Base-by-base conservation (phyloP, 129 eudicot genomes). In the Apium graveolens region DNA sequence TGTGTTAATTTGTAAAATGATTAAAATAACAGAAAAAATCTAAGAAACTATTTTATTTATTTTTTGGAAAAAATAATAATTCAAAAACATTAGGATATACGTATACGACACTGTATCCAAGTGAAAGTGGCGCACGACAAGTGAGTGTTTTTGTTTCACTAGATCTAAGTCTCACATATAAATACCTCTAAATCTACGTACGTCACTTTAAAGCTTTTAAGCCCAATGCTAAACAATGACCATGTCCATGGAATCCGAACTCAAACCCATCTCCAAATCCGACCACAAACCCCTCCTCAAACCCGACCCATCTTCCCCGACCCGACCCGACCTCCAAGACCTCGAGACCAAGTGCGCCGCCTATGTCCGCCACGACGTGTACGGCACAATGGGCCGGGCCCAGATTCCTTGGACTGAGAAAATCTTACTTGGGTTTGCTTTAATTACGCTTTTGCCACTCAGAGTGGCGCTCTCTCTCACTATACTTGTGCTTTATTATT, bases 361-460 rank as follows among this genome's bases (percentile, higher is more conserved):
- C 4, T 94, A 51, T 72, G 97, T 82, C 34, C 86, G 98, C 27
- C 81, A 76, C 77, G 98, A 94, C 55, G 79, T 94, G 27, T 94
- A 94, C 70, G 98, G 98, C 14, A 83, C 91, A 7, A 91, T 94
- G 94, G 98, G 98, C 37, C 85, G 88, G 29, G 98, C 87, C 16
- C 80, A 81, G 32, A 72, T 94, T 37, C 91, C 92, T 5, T 85
- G 88, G 89, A 63, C 85, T 44, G 97, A 90, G 76, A 94, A 87
- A 83, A 8, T 90, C 3, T 65, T 87, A 24, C 82, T 88, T 0
- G 93, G 80, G 4, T 3, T 89, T 43, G 87, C 89, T 5, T 27
- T 87, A 3, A 49, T 90, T 17, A 84, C 91, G 16, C 74, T 95
- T 14, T 79, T 95, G 4, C 98, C 98, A 51, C 38, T 95, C 29